Evolutionary conservation across 129 eudicot genomes (phyloP).

Genomic region (Escallonia herrerae): DNA sequence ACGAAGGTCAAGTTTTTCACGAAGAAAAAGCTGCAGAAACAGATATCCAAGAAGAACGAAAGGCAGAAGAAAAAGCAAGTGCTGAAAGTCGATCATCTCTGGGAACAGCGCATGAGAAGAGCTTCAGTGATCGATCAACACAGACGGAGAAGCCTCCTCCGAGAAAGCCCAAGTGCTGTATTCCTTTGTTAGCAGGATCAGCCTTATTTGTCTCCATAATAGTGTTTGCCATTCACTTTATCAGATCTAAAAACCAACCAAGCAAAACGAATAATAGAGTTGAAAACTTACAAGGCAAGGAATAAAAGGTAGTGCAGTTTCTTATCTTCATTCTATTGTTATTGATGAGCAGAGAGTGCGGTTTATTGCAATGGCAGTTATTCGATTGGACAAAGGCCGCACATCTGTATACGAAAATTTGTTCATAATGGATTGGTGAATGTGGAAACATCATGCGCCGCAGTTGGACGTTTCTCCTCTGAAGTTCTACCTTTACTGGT

Average conservation of each 20-base stretch:
- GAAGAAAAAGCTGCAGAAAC: slow-evolving; percentile 1
- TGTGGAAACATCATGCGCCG: too few species aligned
- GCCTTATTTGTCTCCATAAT: slow-evolving; percentile 47
- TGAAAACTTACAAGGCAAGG: too few species aligned
- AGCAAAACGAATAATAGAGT: slow-evolving; percentile 26
- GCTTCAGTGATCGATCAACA: slow-evolving; percentile 6
- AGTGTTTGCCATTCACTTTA: slow-evolving; percentile 38
- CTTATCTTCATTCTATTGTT: too few species aligned
- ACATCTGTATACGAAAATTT: too few species aligned
- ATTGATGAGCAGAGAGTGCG: too few species aligned
- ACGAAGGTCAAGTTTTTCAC: background rate
- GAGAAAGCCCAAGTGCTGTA: slow-evolving; percentile 22
- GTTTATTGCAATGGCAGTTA: too few species aligned
- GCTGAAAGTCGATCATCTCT: slow-evolving; percentile 5
- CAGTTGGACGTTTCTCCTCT: too few species aligned
- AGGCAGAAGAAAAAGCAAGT: background rate
- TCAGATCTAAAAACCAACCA: slow-evolving; percentile 35
- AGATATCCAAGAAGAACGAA: background rate
- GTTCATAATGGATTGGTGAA: too few species aligned
- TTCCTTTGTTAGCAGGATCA: slow-evolving; percentile 67
- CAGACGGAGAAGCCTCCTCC: slow-evolving; percentile 4
- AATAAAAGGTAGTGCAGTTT: too few species aligned
- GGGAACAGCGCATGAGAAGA: slow-evolving; percentile 12
- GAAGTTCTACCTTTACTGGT: too few species aligned
- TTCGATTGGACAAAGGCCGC: too few species aligned